Conservation (phyloP, 2,329 filamentous ascomycete species). For the Zasmidium angulare region DNA sequence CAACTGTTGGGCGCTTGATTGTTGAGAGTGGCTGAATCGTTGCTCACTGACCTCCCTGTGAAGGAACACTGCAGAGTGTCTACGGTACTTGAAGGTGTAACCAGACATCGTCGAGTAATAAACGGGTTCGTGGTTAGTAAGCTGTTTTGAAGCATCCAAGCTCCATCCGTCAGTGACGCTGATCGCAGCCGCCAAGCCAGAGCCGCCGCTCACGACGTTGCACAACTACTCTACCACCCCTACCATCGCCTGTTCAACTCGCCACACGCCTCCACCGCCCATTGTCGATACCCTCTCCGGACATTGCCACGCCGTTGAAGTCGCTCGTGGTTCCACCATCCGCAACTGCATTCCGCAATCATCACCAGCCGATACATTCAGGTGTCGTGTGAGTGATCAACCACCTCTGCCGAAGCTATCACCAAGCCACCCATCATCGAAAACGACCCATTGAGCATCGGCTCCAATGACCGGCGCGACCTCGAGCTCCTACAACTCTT, state of each 20-base stretch:
- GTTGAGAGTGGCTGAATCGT: no score
- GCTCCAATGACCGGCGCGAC: slow-evolving; percentile 21
- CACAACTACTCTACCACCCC: not conserved
- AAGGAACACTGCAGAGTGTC: not conserved
- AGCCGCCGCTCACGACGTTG: slow-evolving; percentile 1
- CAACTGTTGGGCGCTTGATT: no score
- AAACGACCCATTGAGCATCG: not conserved
- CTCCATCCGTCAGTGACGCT: slow-evolving; percentile 7
- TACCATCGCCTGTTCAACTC: not conserved
- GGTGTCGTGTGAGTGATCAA: slow-evolving; percentile 1
- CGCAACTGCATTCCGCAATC: not conserved
- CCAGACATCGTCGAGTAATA: not conserved
- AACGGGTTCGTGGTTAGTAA: not conserved
- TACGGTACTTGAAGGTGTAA: not conserved
- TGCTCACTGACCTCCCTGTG: no score
- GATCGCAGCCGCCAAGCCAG: not conserved
- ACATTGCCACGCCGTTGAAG: not conserved
- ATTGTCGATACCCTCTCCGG: not conserved
- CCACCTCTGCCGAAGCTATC: not conserved
- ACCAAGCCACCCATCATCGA: not conserved
- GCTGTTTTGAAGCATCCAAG: slow-evolving; percentile 6
- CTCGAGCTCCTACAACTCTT: slow-evolving; percentile 14
- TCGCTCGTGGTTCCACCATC: not conserved
- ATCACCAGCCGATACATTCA: not conserved
- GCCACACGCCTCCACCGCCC: not conserved